Percentiles rank a stretch among this genome's conserved stretches.
phyloP scores from a whole-genome alignment of 2,329 filamentous ascomycete genomes.

The Monosporascus cannonballus region DNA sequence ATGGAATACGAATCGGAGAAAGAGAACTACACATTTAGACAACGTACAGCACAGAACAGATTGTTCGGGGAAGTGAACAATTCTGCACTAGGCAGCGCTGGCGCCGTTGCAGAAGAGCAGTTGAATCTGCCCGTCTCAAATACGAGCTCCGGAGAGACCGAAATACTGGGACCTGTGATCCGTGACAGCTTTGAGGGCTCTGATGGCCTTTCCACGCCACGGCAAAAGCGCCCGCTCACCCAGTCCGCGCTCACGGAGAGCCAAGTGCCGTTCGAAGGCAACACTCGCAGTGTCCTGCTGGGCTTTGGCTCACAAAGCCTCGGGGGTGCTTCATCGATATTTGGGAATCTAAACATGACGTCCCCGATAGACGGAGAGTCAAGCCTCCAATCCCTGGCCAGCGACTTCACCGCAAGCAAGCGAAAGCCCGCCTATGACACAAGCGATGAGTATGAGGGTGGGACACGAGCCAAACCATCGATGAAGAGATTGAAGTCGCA shows the following conservation, averaged over 20 bases:
- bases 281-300: constrained; percentile 21
- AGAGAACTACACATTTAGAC: constrained; percentile 68
- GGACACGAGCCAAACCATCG: constrained; percentile 34
- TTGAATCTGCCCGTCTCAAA: constrained; percentile 40
- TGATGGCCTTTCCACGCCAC: constrained; percentile 31
- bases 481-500: constrained; percentile 53
- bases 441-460: constrained; percentile 44
- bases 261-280: constrained; percentile 10
- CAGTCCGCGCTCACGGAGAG: constrained; percentile 4
- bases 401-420: constrained; percentile 46
- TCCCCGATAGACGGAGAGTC: constrained; percentile 22
- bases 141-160: constrained; percentile 25
- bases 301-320: constrained; percentile 45
- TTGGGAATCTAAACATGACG: constrained; percentile 38
- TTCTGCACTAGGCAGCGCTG: constrained; percentile 49
- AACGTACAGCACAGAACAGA: constrained; percentile 28
- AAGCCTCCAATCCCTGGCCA: constrained; percentile 14
- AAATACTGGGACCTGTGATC: constrained; percentile 36
- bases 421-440: constrained; percentile 46
- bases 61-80: constrained; percentile 51
- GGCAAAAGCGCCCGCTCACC: constrained; percentile 19
- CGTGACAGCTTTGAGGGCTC: constrained; percentile 42
- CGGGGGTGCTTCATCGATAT: constrained; percentile 41
- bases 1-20: constrained; percentile 68
- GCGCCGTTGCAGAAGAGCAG: constrained; percentile 40